A percentile compares a stretch with the other conserved stretches of the same genome.
phyloP scores from a whole-genome alignment of 2,329 filamentous ascomycete species.

The Cordyceps cicadae region DNA sequence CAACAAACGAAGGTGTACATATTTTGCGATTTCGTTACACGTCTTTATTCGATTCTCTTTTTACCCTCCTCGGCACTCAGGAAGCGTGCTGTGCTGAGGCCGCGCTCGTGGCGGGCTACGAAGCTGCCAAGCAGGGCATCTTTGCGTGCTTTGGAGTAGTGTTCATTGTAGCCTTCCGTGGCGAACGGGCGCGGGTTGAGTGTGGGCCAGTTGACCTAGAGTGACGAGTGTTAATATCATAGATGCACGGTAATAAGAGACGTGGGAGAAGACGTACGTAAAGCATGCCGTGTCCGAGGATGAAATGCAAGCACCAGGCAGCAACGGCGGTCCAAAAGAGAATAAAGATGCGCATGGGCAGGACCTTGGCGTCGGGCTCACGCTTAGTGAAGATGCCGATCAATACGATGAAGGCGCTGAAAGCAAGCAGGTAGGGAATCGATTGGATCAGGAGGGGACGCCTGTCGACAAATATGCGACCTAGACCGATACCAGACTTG shows the following conservation, averaged over 20 bases:
- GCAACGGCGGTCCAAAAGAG: constrained; percentile 67
- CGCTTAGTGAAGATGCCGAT: constrained; percentile 66
- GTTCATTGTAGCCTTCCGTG: constrained; percentile 80
- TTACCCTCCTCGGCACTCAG: constrained; percentile 92
- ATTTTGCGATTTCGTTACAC: constrained; percentile 8
- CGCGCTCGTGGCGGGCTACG: constrained; percentile 63
- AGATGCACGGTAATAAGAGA: background rate
- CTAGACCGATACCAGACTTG: constrained; percentile 59
- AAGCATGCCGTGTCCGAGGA: constrained; percentile 78
- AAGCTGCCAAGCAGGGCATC: constrained; percentile 73
- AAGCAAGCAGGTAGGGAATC: constrained; percentile 84
- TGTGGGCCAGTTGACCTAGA: constrained; percentile 94
- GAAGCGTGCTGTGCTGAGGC: constrained; percentile 73
- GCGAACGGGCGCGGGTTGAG: constrained; percentile 83
- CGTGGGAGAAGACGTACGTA: constrained; percentile 59
- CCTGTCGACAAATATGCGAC: constrained; percentile 72
- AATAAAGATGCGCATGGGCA: constrained; percentile 75
- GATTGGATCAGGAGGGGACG: constrained; percentile 82
- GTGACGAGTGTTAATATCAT: constrained; percentile 15
- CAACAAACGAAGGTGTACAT: background rate
- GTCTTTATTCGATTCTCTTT: constrained; percentile 79
- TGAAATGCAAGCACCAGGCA: constrained; percentile 66
- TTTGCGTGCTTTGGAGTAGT: constrained; percentile 72
- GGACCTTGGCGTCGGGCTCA: constrained; percentile 63
- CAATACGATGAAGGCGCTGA: constrained; percentile 75